phyloP scores from a whole-genome alignment of 2,329 filamentous ascomycete species.

The Acrodontium crateriforme region DNA sequence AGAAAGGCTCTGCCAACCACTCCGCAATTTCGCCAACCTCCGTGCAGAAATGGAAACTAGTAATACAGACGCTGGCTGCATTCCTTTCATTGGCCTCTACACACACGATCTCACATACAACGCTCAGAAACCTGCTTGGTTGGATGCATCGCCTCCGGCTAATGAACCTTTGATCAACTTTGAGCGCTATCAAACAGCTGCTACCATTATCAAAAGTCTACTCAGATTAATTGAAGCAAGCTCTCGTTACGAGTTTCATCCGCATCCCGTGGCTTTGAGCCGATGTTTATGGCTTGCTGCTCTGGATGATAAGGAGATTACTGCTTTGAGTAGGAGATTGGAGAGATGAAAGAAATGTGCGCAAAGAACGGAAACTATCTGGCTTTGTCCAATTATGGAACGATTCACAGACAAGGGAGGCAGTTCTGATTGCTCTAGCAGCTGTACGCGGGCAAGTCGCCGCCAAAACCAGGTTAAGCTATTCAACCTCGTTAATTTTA shows the following conservation, averaged over 20 bases:
- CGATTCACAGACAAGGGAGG: too few relatives aligned
- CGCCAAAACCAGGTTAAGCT: too few relatives aligned
- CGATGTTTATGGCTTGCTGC: slow-evolving; percentile 78
- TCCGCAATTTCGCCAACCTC: slow-evolving; percentile 63
- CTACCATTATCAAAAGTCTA: slow-evolving; percentile 65
- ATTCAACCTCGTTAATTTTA: too few relatives aligned
- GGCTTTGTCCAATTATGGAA: too few relatives aligned
- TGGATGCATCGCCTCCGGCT: slow-evolving; percentile 33
- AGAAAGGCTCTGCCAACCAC: slow-evolving; percentile 60
- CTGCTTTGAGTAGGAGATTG: slow-evolving; percentile 15
- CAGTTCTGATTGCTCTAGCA: too few relatives aligned
- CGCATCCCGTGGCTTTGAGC: slow-evolving; percentile 63
- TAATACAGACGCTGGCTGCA: slow-evolving; percentile 53
- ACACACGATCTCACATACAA: slow-evolving; percentile 76
- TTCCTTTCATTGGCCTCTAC: slow-evolving; percentile 70
- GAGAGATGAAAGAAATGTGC: slow-evolving; percentile 9
- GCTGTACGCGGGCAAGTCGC: too few relatives aligned
- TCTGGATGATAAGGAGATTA: slow-evolving; percentile 60
- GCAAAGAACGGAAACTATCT: too few relatives aligned
- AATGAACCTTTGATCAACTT: slow-evolving; percentile 67
- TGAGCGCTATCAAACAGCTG: slow-evolving; percentile 63
- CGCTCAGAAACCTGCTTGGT: slow-evolving; percentile 61
- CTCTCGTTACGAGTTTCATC: slow-evolving; percentile 57
- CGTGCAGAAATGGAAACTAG: slow-evolving; percentile 61
- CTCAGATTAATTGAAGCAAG: slow-evolving; percentile 68